Evolutionary conservation across 495 filamentous ascomycete genomes (phyloP).

Genomic region (Tuber microsphaerosporum): DNA sequence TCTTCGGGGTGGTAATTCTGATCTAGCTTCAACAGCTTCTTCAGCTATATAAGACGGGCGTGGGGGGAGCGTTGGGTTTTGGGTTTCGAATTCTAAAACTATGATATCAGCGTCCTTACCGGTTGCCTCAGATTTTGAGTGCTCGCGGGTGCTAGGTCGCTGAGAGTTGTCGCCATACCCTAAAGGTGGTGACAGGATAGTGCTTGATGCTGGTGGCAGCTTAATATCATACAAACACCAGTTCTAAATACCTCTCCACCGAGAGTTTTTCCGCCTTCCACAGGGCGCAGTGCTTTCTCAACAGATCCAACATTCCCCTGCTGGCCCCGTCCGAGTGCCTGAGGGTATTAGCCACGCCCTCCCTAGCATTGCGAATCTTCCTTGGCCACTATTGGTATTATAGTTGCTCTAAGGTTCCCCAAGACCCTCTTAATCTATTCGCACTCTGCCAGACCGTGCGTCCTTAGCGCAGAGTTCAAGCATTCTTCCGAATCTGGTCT

Average conservation of each 20-base stretch:
- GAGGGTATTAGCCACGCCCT: slow-evolving; percentile 59
- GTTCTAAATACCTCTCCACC: slow-evolving; percentile 65
- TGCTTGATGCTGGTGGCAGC: neutral
- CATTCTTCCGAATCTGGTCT: slow-evolving; percentile 79
- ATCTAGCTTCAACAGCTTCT: neutral
- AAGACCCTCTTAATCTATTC: slow-evolving; percentile 88
- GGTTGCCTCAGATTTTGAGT: neutral
- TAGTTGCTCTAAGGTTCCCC: slow-evolving; percentile 59
- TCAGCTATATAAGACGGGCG: slow-evolving; percentile 20
- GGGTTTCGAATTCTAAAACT: neutral
- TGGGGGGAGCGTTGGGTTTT: slow-evolving; percentile 7
- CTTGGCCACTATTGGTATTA: slow-evolving; percentile 48
- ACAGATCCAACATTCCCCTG: slow-evolving; percentile 79
- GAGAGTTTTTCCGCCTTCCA: slow-evolving; percentile 80
- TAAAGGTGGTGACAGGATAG: neutral
- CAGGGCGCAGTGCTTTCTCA: slow-evolving; percentile 81
- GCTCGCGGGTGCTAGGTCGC: slow-evolving; percentile 12
- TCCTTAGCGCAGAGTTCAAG: slow-evolving; percentile 69
- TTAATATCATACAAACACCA: neutral
- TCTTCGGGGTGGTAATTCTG: slow-evolving; percentile 21
- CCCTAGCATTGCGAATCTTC: slow-evolving; percentile 39
- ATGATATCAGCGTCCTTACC: neutral
- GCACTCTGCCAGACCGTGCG: slow-evolving; percentile 72
- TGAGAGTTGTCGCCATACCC: neutral
- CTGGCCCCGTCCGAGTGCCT: slow-evolving; percentile 75